Evolutionary conservation across 768 basidiomycete genomes (phyloP).

Genomic region (Cyathus striatus): DNA sequence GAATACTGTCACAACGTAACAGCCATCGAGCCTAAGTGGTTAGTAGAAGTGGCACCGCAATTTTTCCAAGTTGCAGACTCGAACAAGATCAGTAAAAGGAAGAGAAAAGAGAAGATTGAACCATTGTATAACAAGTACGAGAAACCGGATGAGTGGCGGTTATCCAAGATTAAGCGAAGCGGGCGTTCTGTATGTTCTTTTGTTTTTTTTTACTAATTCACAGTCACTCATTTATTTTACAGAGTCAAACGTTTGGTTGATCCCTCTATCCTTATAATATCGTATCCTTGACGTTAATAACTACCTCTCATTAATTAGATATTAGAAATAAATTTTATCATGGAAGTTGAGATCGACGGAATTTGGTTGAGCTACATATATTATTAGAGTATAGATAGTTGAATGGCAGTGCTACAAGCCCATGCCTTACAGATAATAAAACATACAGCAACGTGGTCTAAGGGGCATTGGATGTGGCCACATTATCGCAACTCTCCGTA

Average conservation of each 20-base stretch:
- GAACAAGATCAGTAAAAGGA: conserved; percentile 96
- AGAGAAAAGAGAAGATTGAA: conserved; percentile 95
- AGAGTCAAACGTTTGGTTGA: conserved; percentile 92
- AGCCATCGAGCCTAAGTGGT: conserved; percentile 96
- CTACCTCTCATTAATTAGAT: too few species aligned
- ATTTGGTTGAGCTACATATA: too few species aligned
- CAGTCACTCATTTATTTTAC: conserved; percentile 14
- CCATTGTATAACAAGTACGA: conserved; percentile 95
- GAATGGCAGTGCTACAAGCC: too few species aligned
- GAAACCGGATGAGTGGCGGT: conserved; percentile 90
- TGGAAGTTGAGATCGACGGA: too few species aligned
- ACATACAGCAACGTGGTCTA: too few species aligned
- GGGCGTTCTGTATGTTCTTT: conserved; percentile 63
- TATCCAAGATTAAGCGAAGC: conserved; percentile 89
- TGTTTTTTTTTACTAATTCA: neutral
- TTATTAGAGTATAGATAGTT: too few species aligned
- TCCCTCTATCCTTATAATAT: too few species aligned
- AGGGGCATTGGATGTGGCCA: too few species aligned
- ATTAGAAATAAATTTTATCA: neutral
- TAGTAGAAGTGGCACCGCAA: conserved; percentile 95
- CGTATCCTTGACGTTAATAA: too few species aligned
- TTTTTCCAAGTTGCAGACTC: conserved; percentile 99
- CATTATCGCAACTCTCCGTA: too few species aligned
- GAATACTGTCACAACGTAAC: conserved; percentile 93
- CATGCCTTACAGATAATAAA: too few species aligned